phyloP scores from a whole-genome alignment of 129 eudicot species.

The Cynara cardunculus region DNA sequence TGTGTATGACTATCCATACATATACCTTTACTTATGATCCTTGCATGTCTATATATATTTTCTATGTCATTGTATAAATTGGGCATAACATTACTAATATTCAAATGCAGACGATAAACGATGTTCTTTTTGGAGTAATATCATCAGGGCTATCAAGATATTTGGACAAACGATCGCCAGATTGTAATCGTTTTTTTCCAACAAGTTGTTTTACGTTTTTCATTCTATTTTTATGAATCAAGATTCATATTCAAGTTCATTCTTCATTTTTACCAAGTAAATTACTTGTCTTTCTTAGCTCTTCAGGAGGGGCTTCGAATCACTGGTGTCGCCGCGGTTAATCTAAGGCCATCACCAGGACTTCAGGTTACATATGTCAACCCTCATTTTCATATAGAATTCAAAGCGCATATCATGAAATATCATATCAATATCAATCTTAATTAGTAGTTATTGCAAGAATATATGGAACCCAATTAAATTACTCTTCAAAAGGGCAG shows the following conservation, averaged over 20 bases:
- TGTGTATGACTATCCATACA: no score
- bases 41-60: no score
- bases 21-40: no score
- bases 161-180: constrained; percentile 49
- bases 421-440: background rate
- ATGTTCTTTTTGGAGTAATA: constrained; percentile 73
- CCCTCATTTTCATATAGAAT: background rate
- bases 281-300: constrained; percentile 23
- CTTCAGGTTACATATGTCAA: constrained; percentile 48
- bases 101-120: constrained; percentile 77
- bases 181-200: constrained; percentile 27
- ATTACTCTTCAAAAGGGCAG: no score
- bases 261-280: background rate
- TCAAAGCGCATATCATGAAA: background rate
- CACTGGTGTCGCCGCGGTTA: constrained; percentile 74
- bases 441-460: no score
- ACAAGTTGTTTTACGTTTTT: background rate
- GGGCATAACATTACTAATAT: background rate
- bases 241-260: background rate
- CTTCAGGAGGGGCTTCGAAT: constrained; percentile 52
- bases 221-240: background rate
- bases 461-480: no score
- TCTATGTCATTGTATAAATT: background rate
- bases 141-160: constrained; percentile 76
- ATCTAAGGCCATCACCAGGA: constrained; percentile 61